A percentile compares a stretch with the other conserved stretches of the same genome.
Evolutionary conservation across 768 basidiomycete species (phyloP).

Genomic region (Tylopilus sp.): DNA sequence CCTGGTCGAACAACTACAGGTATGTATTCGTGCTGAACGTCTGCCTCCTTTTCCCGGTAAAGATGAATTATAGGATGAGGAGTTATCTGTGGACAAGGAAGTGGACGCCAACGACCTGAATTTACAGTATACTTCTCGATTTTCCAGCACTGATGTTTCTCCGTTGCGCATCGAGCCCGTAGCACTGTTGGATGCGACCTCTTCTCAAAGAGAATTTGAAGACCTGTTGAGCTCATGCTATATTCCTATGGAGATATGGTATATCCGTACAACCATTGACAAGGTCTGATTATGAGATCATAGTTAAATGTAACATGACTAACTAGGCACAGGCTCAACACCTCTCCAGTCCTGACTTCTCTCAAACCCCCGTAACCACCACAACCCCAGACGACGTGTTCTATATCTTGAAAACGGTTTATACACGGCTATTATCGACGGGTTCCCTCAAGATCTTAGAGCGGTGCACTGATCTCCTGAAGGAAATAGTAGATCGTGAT

Average conservation of each 20-base stretch:
- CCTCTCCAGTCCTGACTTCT: conserved; percentile 69
- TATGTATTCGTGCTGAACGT: conserved; percentile 25
- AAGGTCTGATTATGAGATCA: conserved; percentile 51
- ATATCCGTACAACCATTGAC: conserved; percentile 78
- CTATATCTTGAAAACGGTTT: conserved; percentile 87
- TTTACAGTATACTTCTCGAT: neutral
- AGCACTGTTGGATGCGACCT: conserved; percentile 43
- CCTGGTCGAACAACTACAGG: conserved; percentile 69
- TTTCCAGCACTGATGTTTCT: neutral
- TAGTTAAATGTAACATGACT: neutral
- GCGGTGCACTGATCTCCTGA: conserved; percentile 57
- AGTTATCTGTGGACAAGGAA: conserved; percentile 3
- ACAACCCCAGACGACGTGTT: conserved; percentile 93
- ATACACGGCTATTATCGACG: conserved; percentile 73
- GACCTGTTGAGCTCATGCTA: conserved; percentile 73
- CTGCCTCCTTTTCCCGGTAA: neutral
- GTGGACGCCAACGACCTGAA: conserved; percentile 1
- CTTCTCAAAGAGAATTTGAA: conserved; percentile 59
- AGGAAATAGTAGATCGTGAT: conserved; percentile 77
- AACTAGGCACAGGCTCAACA: conserved; percentile 68
- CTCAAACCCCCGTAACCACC: conserved; percentile 59
- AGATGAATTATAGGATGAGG: conserved; percentile 17
- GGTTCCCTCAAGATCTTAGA: conserved; percentile 62
- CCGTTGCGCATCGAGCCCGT: conserved; percentile 8
- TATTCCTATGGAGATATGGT: conserved; percentile 90